Conservation (phyloP, 2,329 filamentous ascomycete genomes). For the Oidium heveae region DNA sequence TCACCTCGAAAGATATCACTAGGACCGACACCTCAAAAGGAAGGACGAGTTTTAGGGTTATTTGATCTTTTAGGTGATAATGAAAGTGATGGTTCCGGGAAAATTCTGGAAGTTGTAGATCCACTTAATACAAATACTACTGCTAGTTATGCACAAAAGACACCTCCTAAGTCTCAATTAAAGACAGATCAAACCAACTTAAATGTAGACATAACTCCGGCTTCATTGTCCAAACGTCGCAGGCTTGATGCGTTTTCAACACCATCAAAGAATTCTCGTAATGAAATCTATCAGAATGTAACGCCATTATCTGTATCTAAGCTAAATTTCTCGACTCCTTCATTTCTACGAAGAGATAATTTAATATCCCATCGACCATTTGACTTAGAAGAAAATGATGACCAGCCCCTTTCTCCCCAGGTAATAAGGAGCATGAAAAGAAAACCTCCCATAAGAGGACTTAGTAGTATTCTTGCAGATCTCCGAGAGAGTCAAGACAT, state of each 20-base stretch:
- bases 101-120: not conserved
- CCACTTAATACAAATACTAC: not conserved
- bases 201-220: constrained; percentile 14
- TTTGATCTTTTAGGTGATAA: constrained; percentile 42
- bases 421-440: constrained; percentile 23
- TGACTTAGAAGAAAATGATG: constrained; percentile 27
- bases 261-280: constrained; percentile 26
- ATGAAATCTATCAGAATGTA: constrained; percentile 15
- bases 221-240: constrained; percentile 26
- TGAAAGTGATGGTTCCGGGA: constrained; percentile 19
- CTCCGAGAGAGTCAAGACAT: constrained; percentile 47
- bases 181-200: constrained; percentile 18
- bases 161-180: not conserved
- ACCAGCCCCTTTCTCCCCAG: constrained; percentile 23
- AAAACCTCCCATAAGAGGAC: constrained; percentile 37
- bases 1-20: constrained; percentile 34
- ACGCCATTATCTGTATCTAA: constrained; percentile 28
- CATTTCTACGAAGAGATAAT: constrained; percentile 34
- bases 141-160: not conserved
- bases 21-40: constrained; percentile 56
- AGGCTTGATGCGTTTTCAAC: constrained; percentile 39
- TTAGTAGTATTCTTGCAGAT: constrained; percentile 50
- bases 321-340: constrained; percentile 39
- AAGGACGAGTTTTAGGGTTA: constrained; percentile 50
- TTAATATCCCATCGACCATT: constrained; percentile 20